Conservation (phyloP, 805 yeast genomes). For the Lipomyces chichibuensis region DNA sequence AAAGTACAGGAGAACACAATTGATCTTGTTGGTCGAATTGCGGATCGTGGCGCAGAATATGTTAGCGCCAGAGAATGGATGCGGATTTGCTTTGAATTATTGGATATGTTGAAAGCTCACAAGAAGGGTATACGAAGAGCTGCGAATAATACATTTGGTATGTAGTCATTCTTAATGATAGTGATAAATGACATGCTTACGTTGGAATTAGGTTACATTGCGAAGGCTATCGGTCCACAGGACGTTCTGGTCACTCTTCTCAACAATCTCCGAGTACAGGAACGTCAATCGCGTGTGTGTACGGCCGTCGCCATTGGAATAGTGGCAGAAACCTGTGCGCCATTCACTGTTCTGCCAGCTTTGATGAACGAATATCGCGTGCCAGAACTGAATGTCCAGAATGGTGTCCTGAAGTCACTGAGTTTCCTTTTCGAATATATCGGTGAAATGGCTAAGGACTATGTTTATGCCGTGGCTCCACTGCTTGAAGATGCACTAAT, state of each 20-base stretch:
- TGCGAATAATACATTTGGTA: constrained; percentile 88
- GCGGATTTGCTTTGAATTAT: constrained; percentile 86
- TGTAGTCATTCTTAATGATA: background rate
- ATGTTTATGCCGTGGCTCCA: constrained; percentile 77
- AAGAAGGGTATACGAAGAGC: constrained; percentile 75
- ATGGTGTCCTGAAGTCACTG: constrained; percentile 89
- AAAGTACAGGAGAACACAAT: constrained; percentile 87
- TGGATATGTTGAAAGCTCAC: constrained; percentile 85
- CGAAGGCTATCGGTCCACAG: constrained; percentile 93
- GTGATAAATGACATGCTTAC: background rate
- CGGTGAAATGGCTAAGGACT: constrained; percentile 77
- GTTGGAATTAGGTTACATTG: constrained; percentile 53
- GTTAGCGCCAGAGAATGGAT: constrained; percentile 96
- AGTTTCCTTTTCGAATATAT: constrained; percentile 91
- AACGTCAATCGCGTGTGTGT: constrained; percentile 93
- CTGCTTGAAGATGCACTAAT: constrained; percentile 85
- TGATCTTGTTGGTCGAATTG: constrained; percentile 77
- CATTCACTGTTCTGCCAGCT: constrained; percentile 92
- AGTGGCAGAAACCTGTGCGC: constrained; percentile 90
- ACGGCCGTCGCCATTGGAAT: constrained; percentile 98
- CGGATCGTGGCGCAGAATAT: constrained; percentile 75
- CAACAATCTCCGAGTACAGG: constrained; percentile 86
- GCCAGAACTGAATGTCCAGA: constrained; percentile 91
- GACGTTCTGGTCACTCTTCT: constrained; percentile 84
- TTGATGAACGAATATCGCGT: constrained; percentile 92